Evolutionary conservation across 2,329 filamentous ascomycete genomes (phyloP), one percentile per base, ranked within the genome.

Genomic region (Triangularia verruculosa): DNA sequence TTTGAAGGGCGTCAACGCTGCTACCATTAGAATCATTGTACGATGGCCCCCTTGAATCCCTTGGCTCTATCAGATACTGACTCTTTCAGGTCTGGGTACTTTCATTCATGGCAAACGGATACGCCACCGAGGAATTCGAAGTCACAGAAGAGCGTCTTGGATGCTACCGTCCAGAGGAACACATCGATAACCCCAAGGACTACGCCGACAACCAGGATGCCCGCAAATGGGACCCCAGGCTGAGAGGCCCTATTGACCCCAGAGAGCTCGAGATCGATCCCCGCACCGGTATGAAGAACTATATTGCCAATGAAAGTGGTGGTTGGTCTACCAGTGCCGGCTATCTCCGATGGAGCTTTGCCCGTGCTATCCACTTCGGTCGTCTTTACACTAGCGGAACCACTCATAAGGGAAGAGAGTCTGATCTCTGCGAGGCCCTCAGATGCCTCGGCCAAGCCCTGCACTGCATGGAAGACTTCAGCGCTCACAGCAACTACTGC

Each of bases 241-340:
- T 98, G 7, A 89, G 95, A 58, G 90, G 88, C 0, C 93, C 93
- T 0, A 87, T 98, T 8, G 80, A 86, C 64, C 83, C 84, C 4
- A 76, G 85, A 47, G 91, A 95, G 72, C 85, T 91, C 20, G 87
- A 91, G 64, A 85, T 95, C 62, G 91, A 95, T 71, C 78, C 79
- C 32, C 79, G 84, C 5, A 95, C 91, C 0, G 93, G 93, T n/a
- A 97, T 99, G 94, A 99, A 98, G 78, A 98, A 98, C 75, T 99
- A 99, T 76, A 98, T 99, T 69, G 88, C 94, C 65, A 98, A 97
- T 72, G 94, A 98, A 75, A 81, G 79, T 13, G 92, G 93, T 4
- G 84, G 86, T 47, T 97, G 93, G 91, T 92, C 93, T 1, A 99
- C 95, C 20, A 97, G 93, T 67, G 81, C 91, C 7, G 93, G 91